These are phyloP conservation scores for Camellia sinensis DNA, from an alignment of 148 eudicot genomes.

Conservation along the genomic window DNA sequence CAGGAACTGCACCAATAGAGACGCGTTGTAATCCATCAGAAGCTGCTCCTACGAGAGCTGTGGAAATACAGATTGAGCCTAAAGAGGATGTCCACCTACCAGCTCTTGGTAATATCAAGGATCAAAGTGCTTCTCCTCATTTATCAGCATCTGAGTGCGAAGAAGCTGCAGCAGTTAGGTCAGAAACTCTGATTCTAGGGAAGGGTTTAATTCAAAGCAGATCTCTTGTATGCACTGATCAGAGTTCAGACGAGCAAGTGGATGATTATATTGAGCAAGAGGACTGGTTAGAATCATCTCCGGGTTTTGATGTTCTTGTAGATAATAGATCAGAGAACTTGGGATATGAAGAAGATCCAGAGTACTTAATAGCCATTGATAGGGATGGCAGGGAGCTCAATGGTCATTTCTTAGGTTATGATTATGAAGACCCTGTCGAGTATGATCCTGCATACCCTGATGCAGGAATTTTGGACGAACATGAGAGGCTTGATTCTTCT, in stretches of 20 bases:
- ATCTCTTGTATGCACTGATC: conserved; percentile 40
- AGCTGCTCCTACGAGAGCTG: conserved; percentile 16
- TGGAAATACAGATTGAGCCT: conserved; percentile 18
- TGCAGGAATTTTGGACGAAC: conserved; percentile 19
- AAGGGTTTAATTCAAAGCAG: conserved; percentile 30
- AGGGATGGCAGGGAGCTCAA: conserved; percentile 37
- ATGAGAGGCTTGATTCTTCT: conserved; percentile 26
- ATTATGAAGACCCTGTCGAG: conserved; percentile 28
- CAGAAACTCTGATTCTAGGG: conserved; percentile 23
- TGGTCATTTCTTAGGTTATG: conserved; percentile 30
- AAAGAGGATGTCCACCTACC: conserved; percentile 17
- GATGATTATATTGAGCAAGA: conserved; percentile 39
- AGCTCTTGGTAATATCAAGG: conserved; percentile 10
- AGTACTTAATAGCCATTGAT: conserved; percentile 30
- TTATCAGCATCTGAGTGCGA: conserved; percentile 28
- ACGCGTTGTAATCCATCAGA: conserved; percentile 18
- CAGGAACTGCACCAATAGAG: conserved; percentile 21
- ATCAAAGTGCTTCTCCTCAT: conserved; percentile 26
- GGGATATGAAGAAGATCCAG: conserved; percentile 41
- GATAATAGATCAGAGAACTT: conserved; percentile 42
- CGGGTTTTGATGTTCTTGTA: conserved; percentile 73
- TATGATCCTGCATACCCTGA: conserved; percentile 24
- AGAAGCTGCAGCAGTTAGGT: conserved; percentile 27
- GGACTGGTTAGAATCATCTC: conserved; percentile 63
- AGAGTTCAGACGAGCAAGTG: conserved; percentile 47